phyloP scores from a whole-genome alignment of 140 eudicot genomes.

The Senecio squalidus region DNA sequence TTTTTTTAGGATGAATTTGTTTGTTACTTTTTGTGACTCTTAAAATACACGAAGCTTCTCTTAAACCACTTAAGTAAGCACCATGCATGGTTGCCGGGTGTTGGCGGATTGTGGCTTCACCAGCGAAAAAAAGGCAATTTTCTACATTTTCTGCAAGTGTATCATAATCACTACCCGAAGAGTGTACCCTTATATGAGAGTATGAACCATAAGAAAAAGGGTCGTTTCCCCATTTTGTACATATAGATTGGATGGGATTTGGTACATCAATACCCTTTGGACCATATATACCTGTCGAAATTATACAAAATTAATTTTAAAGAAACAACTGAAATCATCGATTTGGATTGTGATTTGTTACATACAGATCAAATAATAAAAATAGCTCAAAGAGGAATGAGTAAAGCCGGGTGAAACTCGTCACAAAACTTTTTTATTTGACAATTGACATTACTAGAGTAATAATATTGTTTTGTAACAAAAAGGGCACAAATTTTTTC shows the following conservation, averaged over 20 bases:
- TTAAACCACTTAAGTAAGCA: slow-evolving; percentile 78
- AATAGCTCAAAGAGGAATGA: background rate
- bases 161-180: slow-evolving; percentile 87
- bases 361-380: background rate
- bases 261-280: slow-evolving; percentile 84
- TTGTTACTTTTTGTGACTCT: slow-evolving; percentile 33
- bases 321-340: background rate
- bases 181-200: slow-evolving; percentile 76
- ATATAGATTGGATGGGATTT: slow-evolving; percentile 74
- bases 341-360: background rate
- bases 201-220: slow-evolving; percentile 85
- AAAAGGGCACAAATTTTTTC: too few relatives aligned
- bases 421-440: too few relatives aligned
- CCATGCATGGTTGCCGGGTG: slow-evolving; percentile 99
- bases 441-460: too few relatives aligned
- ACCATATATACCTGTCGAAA: slow-evolving; percentile 64
- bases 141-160: slow-evolving; percentile 77
- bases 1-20: slow-evolving; percentile 42
- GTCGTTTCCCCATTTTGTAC: slow-evolving; percentile 92
- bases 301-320: slow-evolving; percentile 5
- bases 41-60: slow-evolving; percentile 82
- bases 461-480: background rate
- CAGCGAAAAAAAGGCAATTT: slow-evolving; percentile 71
- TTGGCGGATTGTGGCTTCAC: slow-evolving; percentile 91
- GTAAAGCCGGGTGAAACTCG: too few relatives aligned